A percentile compares a stretch with the other conserved stretches of the same genome.
phyloP scores from a whole-genome alignment of 2,329 filamentous ascomycete species.

The Berkeleyomyces basicola region DNA sequence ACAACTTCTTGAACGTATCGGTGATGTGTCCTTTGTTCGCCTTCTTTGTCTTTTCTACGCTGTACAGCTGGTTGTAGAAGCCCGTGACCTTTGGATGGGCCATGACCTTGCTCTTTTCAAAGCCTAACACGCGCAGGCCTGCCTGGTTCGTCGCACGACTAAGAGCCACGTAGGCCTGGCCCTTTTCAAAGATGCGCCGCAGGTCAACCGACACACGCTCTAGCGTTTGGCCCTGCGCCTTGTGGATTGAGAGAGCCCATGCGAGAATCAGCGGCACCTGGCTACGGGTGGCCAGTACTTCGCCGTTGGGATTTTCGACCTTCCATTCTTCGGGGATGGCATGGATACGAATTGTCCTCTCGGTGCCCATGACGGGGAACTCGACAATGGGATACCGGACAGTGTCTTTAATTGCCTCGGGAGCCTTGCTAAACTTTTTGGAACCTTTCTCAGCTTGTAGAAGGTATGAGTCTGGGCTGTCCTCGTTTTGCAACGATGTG shows the following conservation, averaged over 20 bases:
- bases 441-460: slow-evolving; percentile 29
- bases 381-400: slow-evolving; percentile 68
- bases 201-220: slow-evolving; percentile 91
- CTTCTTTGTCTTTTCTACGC: slow-evolving; percentile 40
- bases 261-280: slow-evolving; percentile 82
- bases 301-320: slow-evolving; percentile 86
- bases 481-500: slow-evolving; percentile 18
- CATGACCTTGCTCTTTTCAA: slow-evolving; percentile 83
- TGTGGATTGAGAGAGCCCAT: slow-evolving; percentile 95
- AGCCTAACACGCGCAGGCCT: slow-evolving; percentile 74
- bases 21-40: slow-evolving; percentile 6
- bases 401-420: slow-evolving; percentile 25
- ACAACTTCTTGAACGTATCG: slow-evolving; percentile 7
- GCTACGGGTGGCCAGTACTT: slow-evolving; percentile 72
- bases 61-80: slow-evolving; percentile 73
- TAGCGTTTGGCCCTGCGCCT: slow-evolving; percentile 88
- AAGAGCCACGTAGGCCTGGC: slow-evolving; percentile 91
- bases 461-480: slow-evolving; percentile 26
- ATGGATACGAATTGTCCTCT: slow-evolving; percentile 34
- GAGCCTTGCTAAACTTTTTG: slow-evolving; percentile 40
- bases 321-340: slow-evolving; percentile 80
- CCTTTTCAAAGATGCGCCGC: slow-evolving; percentile 85
- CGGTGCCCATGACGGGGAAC: slow-evolving; percentile 59
- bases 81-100: slow-evolving; percentile 72
- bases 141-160: slow-evolving; percentile 79